Base-by-base conservation (phyloP, 2,329 filamentous ascomycete genomes). In the Microsporum ferrugineum region DNA sequence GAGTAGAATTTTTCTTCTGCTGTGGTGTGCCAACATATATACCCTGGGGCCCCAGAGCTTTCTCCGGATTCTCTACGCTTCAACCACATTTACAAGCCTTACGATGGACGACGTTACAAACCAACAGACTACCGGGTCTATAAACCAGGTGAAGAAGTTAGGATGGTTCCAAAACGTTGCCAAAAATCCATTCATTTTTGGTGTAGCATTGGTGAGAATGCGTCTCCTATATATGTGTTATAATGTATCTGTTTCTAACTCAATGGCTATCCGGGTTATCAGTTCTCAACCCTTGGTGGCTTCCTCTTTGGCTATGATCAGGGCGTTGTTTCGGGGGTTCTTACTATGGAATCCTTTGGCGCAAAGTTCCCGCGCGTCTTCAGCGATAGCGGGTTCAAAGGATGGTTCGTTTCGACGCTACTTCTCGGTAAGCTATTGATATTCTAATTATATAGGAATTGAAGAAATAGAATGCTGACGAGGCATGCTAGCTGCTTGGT, bases 381-480 rank as follows among this genome's bases (percentile, higher is more conserved):
- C 57, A 61, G 71, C 0, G 77, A 80, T 61, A 76, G 72, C 62
- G 67, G 74, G 8, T 79, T 79, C 69, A 79, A 80, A 63, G 79
- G 79, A 36, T 81, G 79, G 79, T 80, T 81, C 59, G 78, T 80
- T 1, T 80, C 80, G 4, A 78, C 75, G 1, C 68, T 82, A 3
- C 67, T 80, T 7, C 69, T 82, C 0, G 69, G 73, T 75, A 64
- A 60, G 69, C 66, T 27, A 10, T 17, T 34, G 31, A 23, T 10
- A 23, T 34, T 27, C 17, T n/a, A 2, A 27, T 2, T 31, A 17
- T 3, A 23, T 27, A 57, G 12, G 8, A 3, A 6, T 58, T 41
- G 6, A 27, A 8, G 31, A 14, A 23, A 38, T 14, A 1, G 36
- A 58, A 7, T 55, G n/a, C 8, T 55, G 31, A 55, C 27, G 34